These are phyloP conservation scores for Globisporangium yorkense DNA, from an alignment of 352 stramenopile genomes.

Conservation along the genomic window DNA sequence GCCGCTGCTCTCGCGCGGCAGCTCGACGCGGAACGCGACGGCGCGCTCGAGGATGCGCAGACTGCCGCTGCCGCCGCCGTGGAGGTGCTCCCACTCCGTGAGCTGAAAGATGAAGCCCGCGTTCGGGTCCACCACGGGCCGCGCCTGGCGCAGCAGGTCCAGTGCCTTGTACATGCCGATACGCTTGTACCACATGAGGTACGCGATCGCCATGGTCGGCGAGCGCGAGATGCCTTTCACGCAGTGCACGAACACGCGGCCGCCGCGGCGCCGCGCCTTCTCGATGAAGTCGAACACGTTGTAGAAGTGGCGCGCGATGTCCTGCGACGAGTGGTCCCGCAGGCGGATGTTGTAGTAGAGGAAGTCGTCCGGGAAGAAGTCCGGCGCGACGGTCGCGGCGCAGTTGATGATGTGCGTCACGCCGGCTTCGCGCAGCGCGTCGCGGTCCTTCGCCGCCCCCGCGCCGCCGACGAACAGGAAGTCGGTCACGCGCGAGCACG, in stretches of 20 bases:
- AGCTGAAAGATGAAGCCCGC: conserved; percentile 87
- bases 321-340: conserved; percentile 84
- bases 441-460: conserved; percentile 71
- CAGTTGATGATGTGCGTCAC: conserved; percentile 91
- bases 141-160: conserved; percentile 67
- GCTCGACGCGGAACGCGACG: conserved; percentile 71
- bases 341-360: conserved; percentile 84
- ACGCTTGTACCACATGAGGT: conserved; percentile 86
- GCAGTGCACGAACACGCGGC: conserved; percentile 84
- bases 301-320: conserved; percentile 85
- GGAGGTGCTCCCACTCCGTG: conserved; percentile 82
- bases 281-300: conserved; percentile 89
- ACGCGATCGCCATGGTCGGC: conserved; percentile 84
- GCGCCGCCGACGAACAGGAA: conserved; percentile 87
- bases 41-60: conserved; percentile 28
- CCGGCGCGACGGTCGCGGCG: conserved; percentile 65
- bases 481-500: conserved; percentile 79
- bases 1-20: conserved; percentile 32
- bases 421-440: conserved; percentile 50
- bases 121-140: conserved; percentile 80
- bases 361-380: conserved; percentile 75
- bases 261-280: conserved; percentile 47
- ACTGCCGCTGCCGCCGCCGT: conserved; percentile 36
- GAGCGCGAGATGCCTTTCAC: conserved; percentile 87
- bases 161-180: conserved; percentile 78